Percentiles rank a stretch among this genome's conserved stretches.
phyloP scores from a whole-genome alignment of 2,329 filamentous ascomycete genomes.

The Claviceps sp. region DNA sequence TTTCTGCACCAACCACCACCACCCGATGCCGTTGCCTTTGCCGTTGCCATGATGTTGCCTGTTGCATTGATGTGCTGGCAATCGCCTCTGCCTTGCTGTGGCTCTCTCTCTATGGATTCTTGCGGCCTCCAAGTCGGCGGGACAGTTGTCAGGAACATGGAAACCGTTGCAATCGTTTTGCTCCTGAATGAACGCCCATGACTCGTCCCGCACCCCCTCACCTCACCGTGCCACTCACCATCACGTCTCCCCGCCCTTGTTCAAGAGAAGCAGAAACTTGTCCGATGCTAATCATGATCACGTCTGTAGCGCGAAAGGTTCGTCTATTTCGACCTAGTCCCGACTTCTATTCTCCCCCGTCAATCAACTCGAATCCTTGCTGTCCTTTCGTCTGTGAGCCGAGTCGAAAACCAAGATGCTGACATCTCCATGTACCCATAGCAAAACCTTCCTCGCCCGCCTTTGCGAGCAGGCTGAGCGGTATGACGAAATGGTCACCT shows the following conservation, averaged over 20 bases:
- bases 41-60: background rate
- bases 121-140: background rate
- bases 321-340: slow-evolving; percentile 15
- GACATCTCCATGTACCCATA: slow-evolving; percentile 26
- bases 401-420: slow-evolving; percentile 2
- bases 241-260: background rate
- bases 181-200: background rate
- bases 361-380: background rate
- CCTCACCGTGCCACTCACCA: slow-evolving; percentile 4
- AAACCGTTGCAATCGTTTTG: background rate
- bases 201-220: background rate
- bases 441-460: slow-evolving; percentile 99
- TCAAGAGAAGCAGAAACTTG: background rate
- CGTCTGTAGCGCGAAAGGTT: slow-evolving; percentile 55
- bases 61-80: background rate
- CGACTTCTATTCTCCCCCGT: slow-evolving; percentile 6
- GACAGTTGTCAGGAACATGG: background rate
- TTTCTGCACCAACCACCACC: slow-evolving; percentile 3
- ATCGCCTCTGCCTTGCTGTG: background rate
- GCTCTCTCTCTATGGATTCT: background rate
- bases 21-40: background rate
- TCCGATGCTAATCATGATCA: slow-evolving; percentile 22
- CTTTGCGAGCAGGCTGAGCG: slow-evolving; percentile 99
- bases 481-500: slow-evolving; percentile 99
- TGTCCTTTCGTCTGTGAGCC: too few species aligned